Percentiles rank a stretch among this genome's conserved stretches.
phyloP scores from a whole-genome alignment of 768 basidiomycete species.

The Pleurotus ostreatus region DNA sequence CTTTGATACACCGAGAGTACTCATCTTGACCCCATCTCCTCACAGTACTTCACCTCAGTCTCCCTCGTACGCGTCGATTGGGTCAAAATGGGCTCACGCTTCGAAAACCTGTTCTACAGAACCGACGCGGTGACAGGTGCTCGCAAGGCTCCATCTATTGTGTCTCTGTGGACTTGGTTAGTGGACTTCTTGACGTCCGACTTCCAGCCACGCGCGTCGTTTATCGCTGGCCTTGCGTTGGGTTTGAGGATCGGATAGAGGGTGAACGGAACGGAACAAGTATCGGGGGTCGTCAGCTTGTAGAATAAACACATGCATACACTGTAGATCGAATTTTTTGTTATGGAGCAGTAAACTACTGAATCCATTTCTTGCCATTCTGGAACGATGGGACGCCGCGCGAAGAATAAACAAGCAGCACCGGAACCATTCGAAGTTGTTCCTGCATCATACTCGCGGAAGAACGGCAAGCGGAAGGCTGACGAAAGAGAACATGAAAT shows the following conservation, averaged over 20 bases:
- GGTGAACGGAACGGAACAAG: constrained; percentile 26
- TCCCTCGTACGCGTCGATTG: constrained; percentile 81
- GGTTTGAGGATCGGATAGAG: constrained; percentile 69
- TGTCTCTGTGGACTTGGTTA: constrained; percentile 61
- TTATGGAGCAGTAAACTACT: constrained; percentile 2
- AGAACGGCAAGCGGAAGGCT: constrained; percentile 74
- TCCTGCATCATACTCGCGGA: constrained; percentile 42
- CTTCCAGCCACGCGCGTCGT: constrained; percentile 88
- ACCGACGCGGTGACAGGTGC: constrained; percentile 46
- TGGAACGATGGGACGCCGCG: constrained; percentile 69
- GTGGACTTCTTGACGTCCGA: constrained; percentile 86
- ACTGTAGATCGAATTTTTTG: constrained; percentile 18
- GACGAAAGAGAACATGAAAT: constrained; percentile 29
- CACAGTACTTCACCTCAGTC: constrained; percentile 74
- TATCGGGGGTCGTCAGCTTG: not conserved
- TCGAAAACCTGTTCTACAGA: constrained; percentile 72
- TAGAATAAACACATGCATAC: constrained; percentile 9
- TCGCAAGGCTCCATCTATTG: constrained; percentile 58
- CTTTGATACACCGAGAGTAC: not conserved
- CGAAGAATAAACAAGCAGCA: constrained; percentile 79
- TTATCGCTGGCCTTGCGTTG: constrained; percentile 77
- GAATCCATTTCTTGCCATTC: not conserved
- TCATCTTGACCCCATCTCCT: not conserved
- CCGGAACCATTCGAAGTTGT: constrained; percentile 48
- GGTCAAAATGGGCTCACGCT: constrained; percentile 56